Base-by-base conservation (phyloP, 306 rosid genomes). In the Luffa aegyptiaca region DNA sequence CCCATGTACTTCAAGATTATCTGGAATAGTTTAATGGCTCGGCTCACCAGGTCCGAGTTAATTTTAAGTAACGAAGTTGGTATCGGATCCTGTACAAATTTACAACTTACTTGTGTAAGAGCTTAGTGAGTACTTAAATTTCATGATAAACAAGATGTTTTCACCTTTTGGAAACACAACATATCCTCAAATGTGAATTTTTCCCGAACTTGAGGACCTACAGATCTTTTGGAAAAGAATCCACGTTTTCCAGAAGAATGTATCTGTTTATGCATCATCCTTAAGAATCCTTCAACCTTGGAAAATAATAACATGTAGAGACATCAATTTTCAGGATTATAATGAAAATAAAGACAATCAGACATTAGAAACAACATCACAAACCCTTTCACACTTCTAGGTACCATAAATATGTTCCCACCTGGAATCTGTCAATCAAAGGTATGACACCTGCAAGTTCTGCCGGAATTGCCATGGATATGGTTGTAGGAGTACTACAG, bases 191-290 rank as follows among this genome's bases (percentile, higher is more conserved):
- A 96, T 64, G 96, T 91, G 83, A 86, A 89, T 66, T 78, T 96
- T 49, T 93, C 97, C 48, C 90, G 89, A 73, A 86, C 80, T 85
- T 90, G 98, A 61, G 93, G 89, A 66, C 93, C 97, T 37, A 90
- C 80, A 37, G 98, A 88, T 84, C 89, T 90, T 86, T 89, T 96
- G 21, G 91, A 87, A 82, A 96, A 96, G 81, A 96, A 90, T 9
- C 98, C 97, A 14, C 98, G 98, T 82, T 93, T 96, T 73, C 97
- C 99, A 77, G 97, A 87, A 41, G 99, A 93, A 78, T 93, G 97
- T 76, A 96, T 96, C 81, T 96, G 99, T 80, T 93, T 96, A 80
- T 93, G 98, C 99, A 96, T 93, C 72, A 85, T 65, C 83, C 90
- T 96, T 61, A 96, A 77, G 83, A 96, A 96, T 39, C 90, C 97